Percentiles rank a stretch among this genome's conserved stretches.
Conservation (phyloP, 2,329 filamentous ascomycete genomes). For the Colletotrichum tofieldiae region DNA sequence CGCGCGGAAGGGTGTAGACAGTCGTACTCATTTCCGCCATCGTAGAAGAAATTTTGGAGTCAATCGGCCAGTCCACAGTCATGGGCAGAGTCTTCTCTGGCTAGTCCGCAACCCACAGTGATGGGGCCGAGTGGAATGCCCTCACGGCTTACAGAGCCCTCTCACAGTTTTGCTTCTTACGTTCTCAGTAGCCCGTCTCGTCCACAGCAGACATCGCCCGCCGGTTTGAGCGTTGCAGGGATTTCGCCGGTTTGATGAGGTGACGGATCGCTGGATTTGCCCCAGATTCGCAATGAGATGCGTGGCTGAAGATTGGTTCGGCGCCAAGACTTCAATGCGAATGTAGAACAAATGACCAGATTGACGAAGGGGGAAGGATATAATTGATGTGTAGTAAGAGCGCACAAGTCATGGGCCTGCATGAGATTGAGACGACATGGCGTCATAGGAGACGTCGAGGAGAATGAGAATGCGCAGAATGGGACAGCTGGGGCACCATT, state of each 20-base stretch:
- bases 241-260: constrained; percentile 3
- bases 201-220: constrained; percentile 16
- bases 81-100: neutral
- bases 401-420: neutral
- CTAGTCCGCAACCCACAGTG: neutral
- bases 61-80: neutral
- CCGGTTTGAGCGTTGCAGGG: constrained; percentile 30
- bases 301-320: constrained; percentile 20
- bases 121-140: neutral
- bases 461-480: neutral
- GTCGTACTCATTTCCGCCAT: neutral
- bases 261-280: constrained; percentile 9
- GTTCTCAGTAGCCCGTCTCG: constrained; percentile 12
- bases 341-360: constrained; percentile 7
- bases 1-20: neutral
- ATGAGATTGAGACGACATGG: constrained; percentile 17
- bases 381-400: constrained; percentile 14
- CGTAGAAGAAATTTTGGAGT: neutral
- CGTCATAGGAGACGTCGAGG: constrained; percentile 5
- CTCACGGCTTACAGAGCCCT: constrained; percentile 1
- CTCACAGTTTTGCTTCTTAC: constrained; percentile 15
- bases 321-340: constrained; percentile 28
- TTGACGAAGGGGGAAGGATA: constrained; percentile 15
- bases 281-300: constrained; percentile 6
- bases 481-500: constrained; percentile 1